Evolutionary conservation across 768 basidiomycete species (phyloP), one percentile per base, ranked within the genome.

Genomic region (Termitomyces sp.): DNA sequence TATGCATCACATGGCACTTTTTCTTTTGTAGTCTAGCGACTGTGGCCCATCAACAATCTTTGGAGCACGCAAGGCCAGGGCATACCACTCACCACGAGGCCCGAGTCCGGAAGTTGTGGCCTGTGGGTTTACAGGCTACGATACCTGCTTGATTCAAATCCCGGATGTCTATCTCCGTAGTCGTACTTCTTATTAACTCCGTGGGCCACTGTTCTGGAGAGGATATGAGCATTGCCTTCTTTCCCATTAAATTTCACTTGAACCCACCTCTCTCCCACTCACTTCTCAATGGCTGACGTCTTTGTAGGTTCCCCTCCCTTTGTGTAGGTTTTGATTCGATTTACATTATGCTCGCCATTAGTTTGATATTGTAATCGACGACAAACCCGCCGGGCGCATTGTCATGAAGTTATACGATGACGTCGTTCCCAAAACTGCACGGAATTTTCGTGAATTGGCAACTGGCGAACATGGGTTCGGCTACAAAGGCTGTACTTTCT

Each of bases 401-500:
- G 79, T 86, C 27, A 90, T 95, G 82, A 84, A 89, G 70, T 82
- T 95, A 40, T 92, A 80, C 71, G 90, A 93, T 71, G 81, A 87
- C 56, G 77, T 82, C 12, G 90, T 91, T n/a, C 93, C 93, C 54
- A 82, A 82, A 71, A 94, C 93, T 9, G 73, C 89, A 3, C 73
- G 71, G 42, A 93, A 93, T 75, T 95, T 94, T 75, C 85, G 92
- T 43, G 85, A 88, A 66, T 78, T 95, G 44, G 83, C 86, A 3
- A 83, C 84, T 5, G 83, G 83, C 11, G 73, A 82, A 63, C 77
- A 83, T 60, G 82, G 84, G 19, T 86, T 86, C 63, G 90, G 88
- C 8, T 96, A 94, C 72, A 71, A 81, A 43, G 82, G 79, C 4
- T 84, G 83, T 54, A 55, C 56, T 3, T 88, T 94, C 75, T 90